These are phyloP conservation scores for Leccinum fibrillosum DNA, from an alignment of 768 basidiomycete genomes.

Conservation along the genomic window DNA sequence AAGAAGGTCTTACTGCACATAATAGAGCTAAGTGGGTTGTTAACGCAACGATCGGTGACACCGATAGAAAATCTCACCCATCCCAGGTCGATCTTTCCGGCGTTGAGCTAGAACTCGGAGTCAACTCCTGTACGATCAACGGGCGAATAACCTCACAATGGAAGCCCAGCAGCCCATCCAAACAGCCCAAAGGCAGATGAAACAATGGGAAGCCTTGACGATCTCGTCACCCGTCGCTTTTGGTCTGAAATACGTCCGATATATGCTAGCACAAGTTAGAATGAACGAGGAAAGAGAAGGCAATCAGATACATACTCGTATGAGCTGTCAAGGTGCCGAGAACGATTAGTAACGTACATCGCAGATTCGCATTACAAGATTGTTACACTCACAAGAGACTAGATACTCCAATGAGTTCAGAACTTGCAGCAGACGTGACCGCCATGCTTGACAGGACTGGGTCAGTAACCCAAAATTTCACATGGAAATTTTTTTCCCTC, in stretches of 20 bases:
- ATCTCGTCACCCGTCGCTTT: slow-evolving; percentile 37
- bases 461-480: neutral
- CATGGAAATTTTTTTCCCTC: slow-evolving; percentile 1
- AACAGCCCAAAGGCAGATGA: slow-evolving; percentile 42
- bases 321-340: slow-evolving; percentile 28
- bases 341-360: neutral
- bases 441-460: slow-evolving; percentile 34
- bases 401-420: slow-evolving; percentile 45
- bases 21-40: slow-evolving; percentile 34
- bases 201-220: slow-evolving; percentile 38
- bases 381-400: slow-evolving; percentile 38
- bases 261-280: slow-evolving; percentile 23
- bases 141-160: slow-evolving; percentile 26
- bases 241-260: slow-evolving; percentile 38
- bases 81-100: slow-evolving; percentile 43
- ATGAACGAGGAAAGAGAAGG: neutral
- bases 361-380: neutral
- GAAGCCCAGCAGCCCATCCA: slow-evolving; percentile 44
- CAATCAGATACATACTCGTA: slow-evolving; percentile 37
- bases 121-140: neutral
- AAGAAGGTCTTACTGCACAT: slow-evolving; percentile 37
- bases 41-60: neutral
- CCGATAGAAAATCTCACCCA: slow-evolving; percentile 33
- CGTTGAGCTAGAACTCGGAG: slow-evolving; percentile 35
- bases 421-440: slow-evolving; percentile 44